A percentile compares a stretch with the other conserved stretches of the same genome.
These are phyloP conservation scores for Fusarium sp. DNA, from an alignment of 2,329 filamentous ascomycete species.

Conservation along the genomic window DNA sequence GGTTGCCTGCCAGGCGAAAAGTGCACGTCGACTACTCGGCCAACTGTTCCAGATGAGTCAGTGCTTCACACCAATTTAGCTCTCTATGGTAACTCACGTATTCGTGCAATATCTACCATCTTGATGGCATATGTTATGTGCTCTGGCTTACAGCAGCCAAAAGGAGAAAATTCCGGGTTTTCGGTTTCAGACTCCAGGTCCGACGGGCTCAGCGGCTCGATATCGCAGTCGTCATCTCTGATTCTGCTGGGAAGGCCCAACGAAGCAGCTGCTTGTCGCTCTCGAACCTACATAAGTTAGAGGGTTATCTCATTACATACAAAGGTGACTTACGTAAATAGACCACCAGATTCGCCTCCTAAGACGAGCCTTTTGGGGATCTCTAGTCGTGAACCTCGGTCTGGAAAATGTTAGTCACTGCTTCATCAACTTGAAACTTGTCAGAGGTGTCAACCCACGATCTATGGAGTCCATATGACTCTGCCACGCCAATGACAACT, in stretches of 20 bases:
- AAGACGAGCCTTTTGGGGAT: conserved; percentile 46
- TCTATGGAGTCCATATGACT: conserved; percentile 61
- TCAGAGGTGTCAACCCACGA: conserved; percentile 38
- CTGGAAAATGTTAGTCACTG: not conserved
- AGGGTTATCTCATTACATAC: accelerated
- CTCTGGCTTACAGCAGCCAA: conserved; percentile 48
- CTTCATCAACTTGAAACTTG: not conserved
- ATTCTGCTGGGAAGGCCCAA: conserved; percentile 53
- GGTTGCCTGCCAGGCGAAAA: conserved; percentile 51
- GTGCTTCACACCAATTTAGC: not conserved
- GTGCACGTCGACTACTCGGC: conserved; percentile 51
- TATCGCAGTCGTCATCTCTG: conserved; percentile 54
- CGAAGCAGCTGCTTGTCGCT: conserved; percentile 53
- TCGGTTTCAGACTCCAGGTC: conserved; percentile 49
- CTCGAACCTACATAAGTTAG: conserved; percentile 46
- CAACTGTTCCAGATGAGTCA: conserved; percentile 40
- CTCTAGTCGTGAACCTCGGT: conserved; percentile 45
- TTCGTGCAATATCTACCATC: conserved; percentile 52
- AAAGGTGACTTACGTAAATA: conserved; percentile 56
- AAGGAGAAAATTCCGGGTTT: conserved; percentile 34
- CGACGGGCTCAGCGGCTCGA: conserved; percentile 47
- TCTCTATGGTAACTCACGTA: conserved; percentile 42
- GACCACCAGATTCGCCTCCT: conserved; percentile 66
- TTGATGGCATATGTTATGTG: conserved; percentile 53
- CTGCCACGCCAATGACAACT: conserved; percentile 63